Evolutionary conservation across 768 basidiomycete genomes (phyloP).

Genomic region (Russula ochroleuca): DNA sequence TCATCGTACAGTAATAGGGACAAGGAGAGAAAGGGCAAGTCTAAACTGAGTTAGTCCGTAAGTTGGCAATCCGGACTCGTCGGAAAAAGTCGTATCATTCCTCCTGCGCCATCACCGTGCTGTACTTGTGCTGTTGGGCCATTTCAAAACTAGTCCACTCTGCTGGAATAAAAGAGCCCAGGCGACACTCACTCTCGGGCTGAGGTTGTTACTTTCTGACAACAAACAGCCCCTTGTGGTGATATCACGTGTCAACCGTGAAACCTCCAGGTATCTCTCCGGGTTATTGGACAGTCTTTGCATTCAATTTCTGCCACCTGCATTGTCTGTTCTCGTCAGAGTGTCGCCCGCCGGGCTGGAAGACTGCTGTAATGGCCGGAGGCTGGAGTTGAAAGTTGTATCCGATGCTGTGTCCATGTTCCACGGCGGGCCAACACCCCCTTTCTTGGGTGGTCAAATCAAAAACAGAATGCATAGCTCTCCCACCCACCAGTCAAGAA

Average conservation of each 20-base stretch:
- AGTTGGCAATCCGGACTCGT: neutral
- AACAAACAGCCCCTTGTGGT: neutral
- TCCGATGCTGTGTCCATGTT: constrained; percentile 4
- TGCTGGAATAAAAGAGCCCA: neutral
- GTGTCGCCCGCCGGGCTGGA: neutral
- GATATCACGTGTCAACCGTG: neutral
- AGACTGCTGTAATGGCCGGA: neutral
- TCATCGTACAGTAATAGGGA: neutral
- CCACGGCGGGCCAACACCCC: neutral
- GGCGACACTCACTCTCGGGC: neutral
- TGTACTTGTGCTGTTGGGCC: neutral
- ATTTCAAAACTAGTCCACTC: neutral
- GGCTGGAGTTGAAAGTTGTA: neutral
- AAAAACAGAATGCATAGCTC: constrained; percentile 8
- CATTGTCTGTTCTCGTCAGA: neutral
- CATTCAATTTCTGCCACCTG: neutral
- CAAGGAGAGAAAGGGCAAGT: neutral
- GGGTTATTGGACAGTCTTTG: no score
- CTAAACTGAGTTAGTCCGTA: neutral
- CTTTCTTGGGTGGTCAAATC: constrained; percentile 7
- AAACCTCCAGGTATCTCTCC: neutral
- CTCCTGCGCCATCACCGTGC: neutral
- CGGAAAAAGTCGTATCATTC: neutral
- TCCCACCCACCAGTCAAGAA: constrained; percentile 8
- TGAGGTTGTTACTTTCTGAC: neutral